These are phyloP conservation scores for Colletotrichum echinochloae DNA, from an alignment of 2,329 filamentous ascomycete genomes.

Conservation along the genomic window DNA sequence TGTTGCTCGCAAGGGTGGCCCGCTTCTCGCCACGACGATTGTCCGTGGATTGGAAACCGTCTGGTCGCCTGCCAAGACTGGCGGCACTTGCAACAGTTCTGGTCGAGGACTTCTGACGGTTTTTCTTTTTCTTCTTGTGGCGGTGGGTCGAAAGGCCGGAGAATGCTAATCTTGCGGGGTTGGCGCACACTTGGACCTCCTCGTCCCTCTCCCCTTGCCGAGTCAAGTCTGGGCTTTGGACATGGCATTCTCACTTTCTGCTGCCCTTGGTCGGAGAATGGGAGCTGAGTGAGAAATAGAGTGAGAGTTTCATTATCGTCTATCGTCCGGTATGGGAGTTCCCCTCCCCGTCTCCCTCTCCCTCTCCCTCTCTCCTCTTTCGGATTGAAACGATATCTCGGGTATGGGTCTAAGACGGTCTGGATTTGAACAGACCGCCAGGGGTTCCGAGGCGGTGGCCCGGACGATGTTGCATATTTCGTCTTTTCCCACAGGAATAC, in stretches of 20 bases:
- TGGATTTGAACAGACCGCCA: neutral
- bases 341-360: neutral
- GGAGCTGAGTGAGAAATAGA: neutral
- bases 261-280: neutral
- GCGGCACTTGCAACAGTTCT: conserved; percentile 14
- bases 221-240: neutral
- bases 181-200: conserved; percentile 1
- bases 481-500: neutral
- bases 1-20: neutral
- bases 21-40: conserved; percentile 9
- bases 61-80: conserved; percentile 30
- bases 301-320: neutral
- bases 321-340: neutral
- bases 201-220: neutral
- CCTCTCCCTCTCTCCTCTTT: neutral
- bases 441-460: neutral
- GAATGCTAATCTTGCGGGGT: conserved; percentile 8
- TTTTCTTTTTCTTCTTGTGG: conserved; percentile 1
- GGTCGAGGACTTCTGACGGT: conserved; percentile 3
- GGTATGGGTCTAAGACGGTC: neutral
- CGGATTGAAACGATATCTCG: neutral
- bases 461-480: neutral
- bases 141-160: conserved; percentile 9
- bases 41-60: conserved; percentile 11
- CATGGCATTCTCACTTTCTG: conserved; percentile 23